phyloP scores from a whole-genome alignment of 768 basidiomycete species.

The Boletus pseudopeckii region DNA sequence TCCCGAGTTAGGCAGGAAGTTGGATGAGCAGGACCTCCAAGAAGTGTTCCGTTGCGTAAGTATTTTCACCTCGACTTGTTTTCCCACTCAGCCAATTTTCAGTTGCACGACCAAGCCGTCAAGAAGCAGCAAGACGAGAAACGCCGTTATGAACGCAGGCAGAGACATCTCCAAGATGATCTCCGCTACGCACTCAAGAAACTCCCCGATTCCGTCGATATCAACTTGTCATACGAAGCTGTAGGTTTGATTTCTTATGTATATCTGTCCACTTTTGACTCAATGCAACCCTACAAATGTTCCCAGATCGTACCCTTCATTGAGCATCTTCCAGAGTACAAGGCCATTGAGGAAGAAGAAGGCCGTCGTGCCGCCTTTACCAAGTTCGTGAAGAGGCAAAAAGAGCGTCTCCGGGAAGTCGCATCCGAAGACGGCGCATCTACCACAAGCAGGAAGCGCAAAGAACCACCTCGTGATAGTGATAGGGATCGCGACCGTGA shows the following conservation, averaged over 20 bases:
- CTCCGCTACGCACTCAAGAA: conserved; percentile 94
- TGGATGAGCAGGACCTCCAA: conserved; percentile 52
- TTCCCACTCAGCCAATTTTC: conserved; percentile 4
- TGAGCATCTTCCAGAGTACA: conserved; percentile 80
- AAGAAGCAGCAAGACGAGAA: conserved; percentile 85
- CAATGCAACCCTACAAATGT: neutral
- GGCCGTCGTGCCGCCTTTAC: conserved; percentile 74
- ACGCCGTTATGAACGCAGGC: conserved; percentile 77
- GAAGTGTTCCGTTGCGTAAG: conserved; percentile 64
- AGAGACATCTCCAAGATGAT: conserved; percentile 90
- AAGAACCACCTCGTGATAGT: conserved; percentile 58
- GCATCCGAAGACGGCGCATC: conserved; percentile 83
- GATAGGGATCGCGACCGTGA: conserved; percentile 49
- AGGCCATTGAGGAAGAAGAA: conserved; percentile 86
- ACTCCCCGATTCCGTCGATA: conserved; percentile 74
- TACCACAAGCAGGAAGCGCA: conserved; percentile 74
- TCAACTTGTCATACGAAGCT: conserved; percentile 74
- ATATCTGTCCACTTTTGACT: neutral
- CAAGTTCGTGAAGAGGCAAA: conserved; percentile 89
- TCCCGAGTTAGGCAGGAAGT: conserved; percentile 45
- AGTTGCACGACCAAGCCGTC: conserved; percentile 71
- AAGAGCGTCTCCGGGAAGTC: conserved; percentile 76
- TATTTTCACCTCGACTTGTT: conserved; percentile 1
- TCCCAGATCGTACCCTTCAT: conserved; percentile 69
- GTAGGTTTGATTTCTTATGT: conserved; percentile 41